A percentile compares a stretch with the other conserved stretches of the same genome.
These are phyloP conservation scores for Cucumis sativus DNA, from an alignment of 306 rosid genomes.

Conservation along the genomic window DNA sequence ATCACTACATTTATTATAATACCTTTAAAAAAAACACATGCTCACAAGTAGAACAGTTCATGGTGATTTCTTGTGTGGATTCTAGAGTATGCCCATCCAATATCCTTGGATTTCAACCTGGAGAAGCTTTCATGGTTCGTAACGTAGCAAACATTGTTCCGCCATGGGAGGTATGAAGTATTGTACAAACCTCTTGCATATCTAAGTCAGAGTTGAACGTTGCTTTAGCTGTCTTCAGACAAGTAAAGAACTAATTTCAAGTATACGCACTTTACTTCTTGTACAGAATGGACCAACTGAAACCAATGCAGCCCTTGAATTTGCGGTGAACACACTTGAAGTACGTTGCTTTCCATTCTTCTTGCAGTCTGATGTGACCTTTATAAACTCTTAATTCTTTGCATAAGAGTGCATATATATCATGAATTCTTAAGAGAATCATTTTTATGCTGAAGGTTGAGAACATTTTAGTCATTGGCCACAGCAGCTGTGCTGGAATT, in stretches of 20 bases:
- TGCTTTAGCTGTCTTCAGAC: neutral
- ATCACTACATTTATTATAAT: too few species aligned
- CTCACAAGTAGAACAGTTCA: constrained; percentile 69
- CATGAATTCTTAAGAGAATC: neutral
- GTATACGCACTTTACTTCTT: neutral
- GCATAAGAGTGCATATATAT: neutral
- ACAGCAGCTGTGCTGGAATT: constrained; percentile 90
- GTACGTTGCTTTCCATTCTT: constrained; percentile 13
- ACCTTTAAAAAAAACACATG: too few species aligned
- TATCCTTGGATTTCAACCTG: constrained; percentile 82
- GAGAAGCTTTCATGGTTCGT: constrained; percentile 79
- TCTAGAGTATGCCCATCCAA: constrained; percentile 94
- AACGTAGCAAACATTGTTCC: constrained; percentile 91
- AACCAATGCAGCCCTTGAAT: constrained; percentile 87
- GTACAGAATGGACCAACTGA: constrained; percentile 73
- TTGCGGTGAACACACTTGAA: constrained; percentile 68
- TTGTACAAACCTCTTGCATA: neutral
- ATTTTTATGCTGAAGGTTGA: constrained; percentile 37
- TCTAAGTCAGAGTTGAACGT: neutral
- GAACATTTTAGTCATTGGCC: constrained; percentile 72
- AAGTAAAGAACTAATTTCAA: neutral
- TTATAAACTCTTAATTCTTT: neutral
- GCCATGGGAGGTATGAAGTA: constrained; percentile 38
- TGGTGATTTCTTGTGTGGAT: constrained; percentile 96
- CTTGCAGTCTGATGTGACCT: neutral